A percentile compares a stretch with the other conserved stretches of the same genome.
Conservation (phyloP, 1,284 basidiomycete species). For the Kalmanozyma brasiliensis region DNA sequence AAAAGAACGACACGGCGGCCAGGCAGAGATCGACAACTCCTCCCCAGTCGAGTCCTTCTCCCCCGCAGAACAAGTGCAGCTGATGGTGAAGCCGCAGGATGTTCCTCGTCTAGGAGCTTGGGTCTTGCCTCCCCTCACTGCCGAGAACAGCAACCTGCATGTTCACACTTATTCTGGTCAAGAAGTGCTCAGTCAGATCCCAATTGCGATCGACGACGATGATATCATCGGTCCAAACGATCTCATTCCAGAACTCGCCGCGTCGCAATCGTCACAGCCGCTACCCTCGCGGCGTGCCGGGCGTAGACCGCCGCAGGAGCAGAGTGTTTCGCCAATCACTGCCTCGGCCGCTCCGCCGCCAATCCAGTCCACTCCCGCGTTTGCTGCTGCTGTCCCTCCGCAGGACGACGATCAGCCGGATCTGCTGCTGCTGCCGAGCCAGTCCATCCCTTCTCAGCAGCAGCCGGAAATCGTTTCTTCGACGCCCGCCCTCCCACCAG, state of each 20-base stretch:
- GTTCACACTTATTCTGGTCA: slow-evolving; percentile 20
- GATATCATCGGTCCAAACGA: slow-evolving; percentile 4
- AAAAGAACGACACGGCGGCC: not conserved
- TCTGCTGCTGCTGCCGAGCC: slow-evolving; percentile 9
- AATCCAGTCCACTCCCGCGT: slow-evolving; percentile 23
- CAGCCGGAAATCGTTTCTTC: slow-evolving; percentile 13
- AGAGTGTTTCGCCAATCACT: not conserved
- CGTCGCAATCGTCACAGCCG: slow-evolving; percentile 11
- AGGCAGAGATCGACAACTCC: not conserved
- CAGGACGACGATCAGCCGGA: not conserved
- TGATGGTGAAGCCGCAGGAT: slow-evolving; percentile 12
- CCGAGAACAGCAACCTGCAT: slow-evolving; percentile 28
- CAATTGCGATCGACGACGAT: slow-evolving; percentile 1
- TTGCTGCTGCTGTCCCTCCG: not conserved
- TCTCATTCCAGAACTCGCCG: not conserved
- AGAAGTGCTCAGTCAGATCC: slow-evolving; percentile 37
- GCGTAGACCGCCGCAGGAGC: not conserved
- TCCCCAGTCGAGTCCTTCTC: slow-evolving; percentile 45
- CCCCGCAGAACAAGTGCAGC: slow-evolving; percentile 9
- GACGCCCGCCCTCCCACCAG: slow-evolving; percentile 17
- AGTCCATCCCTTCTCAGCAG: slow-evolving; percentile 27
- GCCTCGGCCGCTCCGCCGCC: slow-evolving; percentile 3
- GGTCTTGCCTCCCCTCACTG: slow-evolving; percentile 33
- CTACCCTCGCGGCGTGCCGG: not conserved
- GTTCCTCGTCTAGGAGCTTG: slow-evolving; percentile 33